phyloP scores from a whole-genome alignment of 1,139 yeast species.

The Candida tunisiensis region DNA sequence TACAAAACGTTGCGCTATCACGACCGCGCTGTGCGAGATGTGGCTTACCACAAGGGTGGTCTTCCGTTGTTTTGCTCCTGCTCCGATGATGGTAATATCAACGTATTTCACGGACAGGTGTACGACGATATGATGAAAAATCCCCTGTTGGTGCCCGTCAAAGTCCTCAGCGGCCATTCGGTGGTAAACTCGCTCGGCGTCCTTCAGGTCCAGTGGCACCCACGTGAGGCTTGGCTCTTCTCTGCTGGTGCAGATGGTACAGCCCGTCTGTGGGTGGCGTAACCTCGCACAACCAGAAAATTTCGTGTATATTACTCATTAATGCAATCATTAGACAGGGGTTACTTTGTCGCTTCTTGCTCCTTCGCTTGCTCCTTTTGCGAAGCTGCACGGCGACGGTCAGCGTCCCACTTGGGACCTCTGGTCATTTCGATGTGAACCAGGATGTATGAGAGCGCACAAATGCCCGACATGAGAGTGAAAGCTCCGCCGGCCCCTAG shows the following conservation, averaged over 20 bases:
- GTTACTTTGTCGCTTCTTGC: too few species aligned
- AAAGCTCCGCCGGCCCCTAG: slow-evolving; percentile 51
- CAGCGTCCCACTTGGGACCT: too few species aligned
- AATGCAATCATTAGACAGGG: too few species aligned
- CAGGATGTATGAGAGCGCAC: too few species aligned
- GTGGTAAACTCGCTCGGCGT: slow-evolving; percentile 71
- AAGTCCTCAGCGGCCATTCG: slow-evolving; percentile 88
- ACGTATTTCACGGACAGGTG: slow-evolving; percentile 93
- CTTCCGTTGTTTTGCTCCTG: slow-evolving; percentile 90
- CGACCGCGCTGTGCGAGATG: slow-evolving; percentile 83
- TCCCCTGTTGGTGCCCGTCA: slow-evolving; percentile 90
- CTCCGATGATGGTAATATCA: slow-evolving; percentile 89
- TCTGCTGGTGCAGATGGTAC: slow-evolving; percentile 98
- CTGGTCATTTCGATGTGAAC: too few species aligned
- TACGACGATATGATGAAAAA: slow-evolving; percentile 93
- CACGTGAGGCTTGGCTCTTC: slow-evolving; percentile 95
- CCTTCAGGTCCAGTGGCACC: slow-evolving; percentile 89
- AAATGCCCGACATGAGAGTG: slow-evolving; percentile 38
- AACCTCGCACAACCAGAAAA: slow-evolving; percentile 3
- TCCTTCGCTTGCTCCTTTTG: too few species aligned
- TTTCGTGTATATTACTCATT: background rate
- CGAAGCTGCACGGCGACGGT: too few species aligned
- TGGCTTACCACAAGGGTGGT: slow-evolving; percentile 73
- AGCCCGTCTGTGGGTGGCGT: slow-evolving; percentile 95
- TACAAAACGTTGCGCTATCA: slow-evolving; percentile 92